Conservation (phyloP, 495 filamentous ascomycete species). For the Xylaria cubensis region DNA sequence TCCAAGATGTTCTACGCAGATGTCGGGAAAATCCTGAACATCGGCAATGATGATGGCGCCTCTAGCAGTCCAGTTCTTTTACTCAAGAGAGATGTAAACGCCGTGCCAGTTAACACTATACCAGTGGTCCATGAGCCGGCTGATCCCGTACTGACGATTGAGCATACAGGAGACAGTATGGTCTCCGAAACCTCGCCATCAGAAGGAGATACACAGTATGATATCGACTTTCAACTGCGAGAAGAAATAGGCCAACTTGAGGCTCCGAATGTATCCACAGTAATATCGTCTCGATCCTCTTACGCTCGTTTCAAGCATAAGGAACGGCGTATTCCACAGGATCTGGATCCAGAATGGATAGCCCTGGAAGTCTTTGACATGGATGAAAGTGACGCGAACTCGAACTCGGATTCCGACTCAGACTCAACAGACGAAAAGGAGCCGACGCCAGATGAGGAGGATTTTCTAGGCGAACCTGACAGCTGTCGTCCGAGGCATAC, state of each 20-base stretch:
- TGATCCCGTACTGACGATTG: conserved; percentile 22
- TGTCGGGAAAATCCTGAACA: conserved; percentile 92
- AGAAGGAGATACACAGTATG: conserved; percentile 57
- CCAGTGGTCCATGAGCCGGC: neutral
- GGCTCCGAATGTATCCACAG: neutral
- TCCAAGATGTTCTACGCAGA: conserved; percentile 98
- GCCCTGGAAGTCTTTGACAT: conserved; percentile 87
- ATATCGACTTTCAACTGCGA: conserved; percentile 72
- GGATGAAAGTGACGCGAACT: conserved; percentile 53
- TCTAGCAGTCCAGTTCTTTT: conserved; percentile 86
- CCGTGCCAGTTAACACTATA: conserved; percentile 66
- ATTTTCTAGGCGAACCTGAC: conserved; percentile 25
- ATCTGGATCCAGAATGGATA: conserved; percentile 94
- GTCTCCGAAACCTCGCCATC: conserved; percentile 23
- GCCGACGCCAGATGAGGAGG: conserved; percentile 36
- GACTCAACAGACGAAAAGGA: conserved; percentile 40
- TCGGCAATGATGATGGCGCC: conserved; percentile 74
- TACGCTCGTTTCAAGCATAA: conserved; percentile 1
- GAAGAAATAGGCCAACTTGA: conserved; percentile 47
- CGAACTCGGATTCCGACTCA: conserved; percentile 20
- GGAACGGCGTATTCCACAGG: conserved; percentile 72
- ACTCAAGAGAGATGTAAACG: conserved; percentile 82
- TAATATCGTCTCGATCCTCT: conserved; percentile 9
- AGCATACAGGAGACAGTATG: conserved; percentile 27
- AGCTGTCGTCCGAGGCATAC: conserved; percentile 28